Base-by-base conservation (phyloP, 169 alveolate species). In the Plasmodium vivax region DNA sequence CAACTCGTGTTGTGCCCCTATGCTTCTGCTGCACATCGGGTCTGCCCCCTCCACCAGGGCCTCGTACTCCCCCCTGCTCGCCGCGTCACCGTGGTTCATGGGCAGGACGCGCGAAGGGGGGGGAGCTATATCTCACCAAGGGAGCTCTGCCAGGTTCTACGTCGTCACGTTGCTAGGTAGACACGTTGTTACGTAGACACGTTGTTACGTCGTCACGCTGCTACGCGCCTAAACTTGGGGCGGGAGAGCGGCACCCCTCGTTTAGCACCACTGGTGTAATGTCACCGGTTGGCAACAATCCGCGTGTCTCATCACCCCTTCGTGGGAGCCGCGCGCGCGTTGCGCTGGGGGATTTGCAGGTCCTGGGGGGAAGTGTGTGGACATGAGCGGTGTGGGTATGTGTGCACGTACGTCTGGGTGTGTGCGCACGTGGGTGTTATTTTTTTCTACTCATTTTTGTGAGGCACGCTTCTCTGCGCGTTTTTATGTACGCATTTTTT, bases 21-120 rank as follows among this genome's bases (percentile, higher is more conserved):
- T 43, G 16, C 43, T 77, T 27, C 38, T 34, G 68, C 43, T 75
- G 32, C 19, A n/a, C 62, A 14, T 58, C 32, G 27, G 27, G 12
- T 77, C 72, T 47, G 47, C 41, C 8, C 38, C 45, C 32, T 87
- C 88, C 23, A 75, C 19, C 14, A 87, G 32, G 45, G 85, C 34
- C 32, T 34, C 85, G 81, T 87, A 87, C 41, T 54, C 93, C 12
- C 88, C 71, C 47, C 43, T n/a, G 23, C 62, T 56, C 38, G 56
- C 75, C 47, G 41, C 72, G 41, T 58, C 51, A 41, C 9, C 19
- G 47, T 74, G 41, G 45, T 16, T 75, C 93, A 87, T 87, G 51
- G 68, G 80, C 3, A 45, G 58, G n/a, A 51, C 12, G 62, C 16
- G 19, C 19, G 58, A 47, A 47, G 6, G 19, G 19, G 19, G 58